Evolutionary conservation across 2,329 filamentous ascomycete genomes (phyloP).

Genomic region (Fulvia fulva): DNA sequence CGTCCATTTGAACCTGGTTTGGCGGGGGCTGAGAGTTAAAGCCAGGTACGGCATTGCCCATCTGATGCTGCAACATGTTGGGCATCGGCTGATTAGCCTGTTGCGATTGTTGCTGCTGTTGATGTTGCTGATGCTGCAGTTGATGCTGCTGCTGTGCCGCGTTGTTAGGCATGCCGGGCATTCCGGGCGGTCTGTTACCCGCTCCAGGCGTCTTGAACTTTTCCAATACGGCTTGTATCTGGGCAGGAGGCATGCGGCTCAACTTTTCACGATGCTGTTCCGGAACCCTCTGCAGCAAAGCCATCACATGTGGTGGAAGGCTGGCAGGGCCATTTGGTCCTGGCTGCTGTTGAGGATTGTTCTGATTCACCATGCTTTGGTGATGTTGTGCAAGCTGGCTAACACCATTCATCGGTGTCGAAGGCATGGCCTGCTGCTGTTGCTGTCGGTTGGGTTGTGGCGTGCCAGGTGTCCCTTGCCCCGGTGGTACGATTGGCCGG

Average conservation of each 20-base stretch:
- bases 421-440: slow-evolving; percentile 24
- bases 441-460: slow-evolving; percentile 32
- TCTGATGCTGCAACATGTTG: slow-evolving; percentile 14
- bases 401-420: slow-evolving; percentile 24
- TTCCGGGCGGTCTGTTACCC: slow-evolving; percentile 9
- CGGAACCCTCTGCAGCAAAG: slow-evolving; percentile 13
- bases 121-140: not conserved
- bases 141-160: slow-evolving; percentile 5
- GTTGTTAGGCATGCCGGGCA: slow-evolving; percentile 13
- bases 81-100: slow-evolving; percentile 7
- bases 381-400: slow-evolving; percentile 30
- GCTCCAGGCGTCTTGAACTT: slow-evolving; percentile 8
- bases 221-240: slow-evolving; percentile 13
- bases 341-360: slow-evolving; percentile 35
- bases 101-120: not conserved
- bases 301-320: not conserved
- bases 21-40: slow-evolving; percentile 21
- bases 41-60: slow-evolving; percentile 18
- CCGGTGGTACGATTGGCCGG: slow-evolving; percentile 45
- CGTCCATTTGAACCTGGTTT: slow-evolving; percentile 15
- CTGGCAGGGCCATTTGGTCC: slow-evolving; percentile 9
- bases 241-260: slow-evolving; percentile 10
- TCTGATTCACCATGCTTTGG: slow-evolving; percentile 31
- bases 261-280: slow-evolving; percentile 19
- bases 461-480: slow-evolving; percentile 35